phyloP scores from a whole-genome alignment of 2,329 filamentous ascomycete species.

The Talaromyces sp. region DNA sequence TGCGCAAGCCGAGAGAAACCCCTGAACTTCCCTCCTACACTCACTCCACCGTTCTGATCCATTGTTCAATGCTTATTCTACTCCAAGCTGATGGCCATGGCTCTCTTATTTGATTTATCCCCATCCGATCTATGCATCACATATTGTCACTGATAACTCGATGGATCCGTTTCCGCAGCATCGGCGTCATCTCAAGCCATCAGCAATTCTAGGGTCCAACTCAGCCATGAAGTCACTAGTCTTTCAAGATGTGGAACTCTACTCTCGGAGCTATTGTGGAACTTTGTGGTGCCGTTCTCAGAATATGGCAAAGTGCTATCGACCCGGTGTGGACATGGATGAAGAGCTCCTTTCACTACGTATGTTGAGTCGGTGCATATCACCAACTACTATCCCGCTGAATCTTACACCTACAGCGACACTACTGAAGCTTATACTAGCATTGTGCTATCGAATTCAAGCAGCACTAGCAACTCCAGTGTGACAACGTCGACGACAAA shows the following conservation, averaged over 20 bases:
- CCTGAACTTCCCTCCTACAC: background rate
- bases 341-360: slow-evolving; percentile 64
- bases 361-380: slow-evolving; percentile 59
- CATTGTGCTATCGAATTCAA: slow-evolving; percentile 44
- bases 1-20: slow-evolving; percentile 6
- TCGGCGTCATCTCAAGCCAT: background rate
- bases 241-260: background rate
- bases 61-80: background rate
- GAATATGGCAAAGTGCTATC: background rate
- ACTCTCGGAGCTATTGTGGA: background rate
- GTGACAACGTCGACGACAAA: background rate
- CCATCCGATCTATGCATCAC: background rate
- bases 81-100: background rate
- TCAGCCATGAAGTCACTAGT: background rate
- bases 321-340: background rate
- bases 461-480: background rate
- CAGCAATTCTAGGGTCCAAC: background rate
- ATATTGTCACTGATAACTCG: background rate
- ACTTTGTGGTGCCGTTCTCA: background rate
- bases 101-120: background rate
- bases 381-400: slow-evolving; percentile 53
- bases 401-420: slow-evolving; percentile 62
- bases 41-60: background rate
- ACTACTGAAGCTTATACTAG: slow-evolving; percentile 58
- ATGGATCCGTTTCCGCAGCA: background rate